phyloP scores from a whole-genome alignment of 441 rosid species.

The Erodium texanum region DNA sequence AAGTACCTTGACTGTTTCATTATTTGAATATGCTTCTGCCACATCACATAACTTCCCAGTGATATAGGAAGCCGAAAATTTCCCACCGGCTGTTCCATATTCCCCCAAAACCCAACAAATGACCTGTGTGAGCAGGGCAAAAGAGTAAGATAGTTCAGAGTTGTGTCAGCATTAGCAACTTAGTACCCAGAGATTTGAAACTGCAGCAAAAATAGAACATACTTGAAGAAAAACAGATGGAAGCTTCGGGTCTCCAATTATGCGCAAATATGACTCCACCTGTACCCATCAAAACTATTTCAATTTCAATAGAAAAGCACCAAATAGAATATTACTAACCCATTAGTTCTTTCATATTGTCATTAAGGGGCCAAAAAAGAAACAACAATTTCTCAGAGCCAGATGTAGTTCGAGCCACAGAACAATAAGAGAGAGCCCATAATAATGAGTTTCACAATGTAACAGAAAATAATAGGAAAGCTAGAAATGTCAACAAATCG shows the following conservation, averaged over 20 bases:
- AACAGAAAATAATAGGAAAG: background rate
- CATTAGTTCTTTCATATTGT: background rate
- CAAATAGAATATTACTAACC: background rate
- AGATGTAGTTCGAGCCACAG: background rate
- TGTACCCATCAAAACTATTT: constrained; percentile 24
- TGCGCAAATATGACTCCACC: constrained; percentile 89
- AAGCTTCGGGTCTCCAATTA: constrained; percentile 90
- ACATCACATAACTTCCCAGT: constrained; percentile 86
- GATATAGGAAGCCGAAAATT: constrained; percentile 69
- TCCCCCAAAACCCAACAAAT: constrained; percentile 97
- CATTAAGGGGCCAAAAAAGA: background rate
- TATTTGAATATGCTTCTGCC: constrained; percentile 88
- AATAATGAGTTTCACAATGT: background rate
- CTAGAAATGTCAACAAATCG: background rate
- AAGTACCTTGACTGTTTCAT: constrained; percentile 81
- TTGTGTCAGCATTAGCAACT: background rate
- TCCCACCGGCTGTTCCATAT: constrained; percentile 83
- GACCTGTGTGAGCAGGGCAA: constrained; percentile 42
- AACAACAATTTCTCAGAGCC: background rate
- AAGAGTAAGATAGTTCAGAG: constrained; percentile 15
- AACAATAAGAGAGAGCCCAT: background rate
- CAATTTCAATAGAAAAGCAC: background rate
- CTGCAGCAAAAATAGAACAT: constrained; percentile 17
- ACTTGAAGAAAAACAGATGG: constrained; percentile 93
- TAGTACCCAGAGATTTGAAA: constrained; percentile 9